Evolutionary conservation across 2,329 filamentous ascomycete species (phyloP), one percentile per base, ranked within the genome.

Genomic region (Phialophora tarda): DNA sequence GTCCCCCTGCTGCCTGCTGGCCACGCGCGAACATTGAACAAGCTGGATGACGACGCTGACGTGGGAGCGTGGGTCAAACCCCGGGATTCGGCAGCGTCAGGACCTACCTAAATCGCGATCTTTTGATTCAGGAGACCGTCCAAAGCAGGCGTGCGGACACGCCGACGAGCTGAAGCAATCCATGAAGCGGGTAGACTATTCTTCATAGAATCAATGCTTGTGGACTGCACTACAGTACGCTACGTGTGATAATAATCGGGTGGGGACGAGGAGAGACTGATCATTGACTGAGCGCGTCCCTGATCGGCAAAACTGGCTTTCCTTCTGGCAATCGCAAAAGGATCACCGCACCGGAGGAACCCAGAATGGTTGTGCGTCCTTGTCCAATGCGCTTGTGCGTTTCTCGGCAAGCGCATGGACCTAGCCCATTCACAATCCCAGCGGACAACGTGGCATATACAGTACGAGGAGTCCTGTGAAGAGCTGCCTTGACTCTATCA

Each of bases 41-140:
- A 44, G 17, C 17, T 17, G 38, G 7, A 44, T 44, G 38, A 44
- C 38, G 38, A 44, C 38, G 38, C 59, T 53, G 59, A 61, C 38
- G 21, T 41, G n/a, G 48, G 47, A 53, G 38, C 59, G 34, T 38
- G 59, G 44, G 30, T 38, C 48, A 28, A 61, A 61, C 59, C 28
- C 48, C 59, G 59, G 59, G 47, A 61, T 32, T 51, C 59, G 59
- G 59, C 59, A 61, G 47, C 58, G 30, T 51, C 38, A 41, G 38
- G 2, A 44, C 38, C 4, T 44, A 44, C 34, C 34, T 41, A 14
- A 17, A 38, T 28, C 58, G 58, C 30, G 47, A 28, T 41, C 23
- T 12, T 59, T 53, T 61, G 32, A 41, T 28, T 44, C 51, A 11
- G 28, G 14, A 50, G 11, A 12, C 41, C 6, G 17, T 44, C 14